Conservation (phyloP, 1,284 basidiomycete species). For the Pseudozyma sp. region DNA sequence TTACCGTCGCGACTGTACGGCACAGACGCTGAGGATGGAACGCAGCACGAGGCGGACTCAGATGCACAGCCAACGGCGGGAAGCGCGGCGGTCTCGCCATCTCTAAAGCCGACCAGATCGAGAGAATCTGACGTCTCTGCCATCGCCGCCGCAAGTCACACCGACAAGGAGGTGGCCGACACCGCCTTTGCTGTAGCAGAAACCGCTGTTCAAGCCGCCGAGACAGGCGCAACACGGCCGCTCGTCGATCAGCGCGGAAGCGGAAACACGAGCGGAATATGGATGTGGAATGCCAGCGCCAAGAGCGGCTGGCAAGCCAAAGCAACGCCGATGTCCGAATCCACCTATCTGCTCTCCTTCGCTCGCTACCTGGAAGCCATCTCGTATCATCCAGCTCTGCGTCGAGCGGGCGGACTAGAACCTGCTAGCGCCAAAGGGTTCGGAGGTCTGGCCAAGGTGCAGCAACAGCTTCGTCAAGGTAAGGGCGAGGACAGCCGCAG, state of each 20-base stretch:
- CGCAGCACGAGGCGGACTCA: slow-evolving; percentile 5
- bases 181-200: slow-evolving; percentile 57
- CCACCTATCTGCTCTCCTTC: slow-evolving; percentile 61
- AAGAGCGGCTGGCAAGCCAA: slow-evolving; percentile 49
- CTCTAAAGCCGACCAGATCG: slow-evolving; percentile 15
- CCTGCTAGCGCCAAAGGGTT: slow-evolving; percentile 32
- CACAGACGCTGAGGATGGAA: not conserved
- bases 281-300: slow-evolving; percentile 57
- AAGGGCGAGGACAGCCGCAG: slow-evolving; percentile 42
- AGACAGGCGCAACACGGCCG: slow-evolving; percentile 29
- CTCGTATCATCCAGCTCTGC: slow-evolving; percentile 53
- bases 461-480: slow-evolving; percentile 45
- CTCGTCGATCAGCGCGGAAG: slow-evolving; percentile 32
- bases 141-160: slow-evolving; percentile 48
- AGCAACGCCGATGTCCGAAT: slow-evolving; percentile 50
- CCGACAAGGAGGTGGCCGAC: slow-evolving; percentile 49
- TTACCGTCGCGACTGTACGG: slow-evolving; percentile 33
- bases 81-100: slow-evolving; percentile 13
- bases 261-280: slow-evolving; percentile 43
- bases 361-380: slow-evolving; percentile 60
- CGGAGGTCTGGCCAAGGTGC: slow-evolving; percentile 35
- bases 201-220: slow-evolving; percentile 50
- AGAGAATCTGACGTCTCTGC: slow-evolving; percentile 50
- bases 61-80: slow-evolving; percentile 2
- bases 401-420: slow-evolving; percentile 39